Conservation (phyloP, 805 yeast species). For the Barnettozyma wickerhamii region DNA sequence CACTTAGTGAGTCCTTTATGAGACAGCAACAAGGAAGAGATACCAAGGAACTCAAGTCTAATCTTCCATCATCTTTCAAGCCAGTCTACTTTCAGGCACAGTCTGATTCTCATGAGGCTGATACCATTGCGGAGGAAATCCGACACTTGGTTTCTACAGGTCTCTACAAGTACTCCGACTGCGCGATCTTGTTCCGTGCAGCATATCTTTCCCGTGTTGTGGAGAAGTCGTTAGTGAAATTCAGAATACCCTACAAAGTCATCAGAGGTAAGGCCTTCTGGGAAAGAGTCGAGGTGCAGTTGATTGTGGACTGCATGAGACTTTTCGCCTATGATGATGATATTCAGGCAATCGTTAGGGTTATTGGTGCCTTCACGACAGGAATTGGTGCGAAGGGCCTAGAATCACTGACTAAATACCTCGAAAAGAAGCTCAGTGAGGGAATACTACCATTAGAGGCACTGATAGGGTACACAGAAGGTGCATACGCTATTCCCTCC, state of each 20-base stretch:
- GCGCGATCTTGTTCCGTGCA: conserved; percentile 70
- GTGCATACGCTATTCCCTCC: not conserved
- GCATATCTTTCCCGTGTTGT: conserved; percentile 55
- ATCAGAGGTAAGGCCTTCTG: conserved; percentile 76
- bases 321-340: conserved; percentile 58
- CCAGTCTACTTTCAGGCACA: conserved; percentile 42
- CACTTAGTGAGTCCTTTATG: conserved; percentile 62
- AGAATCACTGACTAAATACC: not conserved
- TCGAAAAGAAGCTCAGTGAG: conserved; percentile 1
- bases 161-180: conserved; percentile 49
- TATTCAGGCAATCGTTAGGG: conserved; percentile 51
- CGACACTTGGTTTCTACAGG: conserved; percentile 37
- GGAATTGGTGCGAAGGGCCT: conserved; percentile 57
- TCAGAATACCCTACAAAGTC: conserved; percentile 59
- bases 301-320: conserved; percentile 60
- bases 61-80: conserved; percentile 36
- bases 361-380: conserved; percentile 46
- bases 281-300: conserved; percentile 66
- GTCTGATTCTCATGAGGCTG: conserved; percentile 51
- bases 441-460: conserved; percentile 11
- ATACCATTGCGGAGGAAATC: conserved; percentile 54
- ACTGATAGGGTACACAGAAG: conserved; percentile 3
- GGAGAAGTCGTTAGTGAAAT: conserved; percentile 56
- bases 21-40: conserved; percentile 49
- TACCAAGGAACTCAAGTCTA: conserved; percentile 43